Conservation (phyloP, 495 filamentous ascomycete genomes). For the Neurospora sp. region DNA sequence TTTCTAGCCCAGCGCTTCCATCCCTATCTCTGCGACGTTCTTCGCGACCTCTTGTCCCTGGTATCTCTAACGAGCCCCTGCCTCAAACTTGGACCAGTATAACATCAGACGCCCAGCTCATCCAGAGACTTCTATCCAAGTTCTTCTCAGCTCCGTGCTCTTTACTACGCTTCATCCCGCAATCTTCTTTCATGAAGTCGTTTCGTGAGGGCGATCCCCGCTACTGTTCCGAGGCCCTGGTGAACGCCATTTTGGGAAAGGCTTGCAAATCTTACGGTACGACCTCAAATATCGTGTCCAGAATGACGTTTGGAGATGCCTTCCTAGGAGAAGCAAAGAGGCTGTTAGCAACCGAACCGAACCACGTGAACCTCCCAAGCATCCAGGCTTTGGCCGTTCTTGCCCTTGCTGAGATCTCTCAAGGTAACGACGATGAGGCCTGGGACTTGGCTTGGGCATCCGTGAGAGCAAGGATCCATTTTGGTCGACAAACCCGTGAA, state of each 20-base stretch:
- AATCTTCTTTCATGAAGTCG: conserved; percentile 13
- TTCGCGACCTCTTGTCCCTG: neutral
- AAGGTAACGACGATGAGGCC: conserved; percentile 18
- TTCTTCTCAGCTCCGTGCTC: conserved; percentile 14
- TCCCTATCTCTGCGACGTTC: neutral
- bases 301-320: conserved; percentile 18
- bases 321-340: conserved; percentile 19
- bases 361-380: conserved; percentile 12
- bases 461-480: conserved; percentile 11
- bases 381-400: conserved; percentile 19
- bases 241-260: conserved; percentile 17
- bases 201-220: conserved; percentile 13
- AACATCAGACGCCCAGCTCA: conserved; percentile 11
- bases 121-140: conserved; percentile 11
- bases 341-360: conserved; percentile 8
- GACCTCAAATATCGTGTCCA: conserved; percentile 13
- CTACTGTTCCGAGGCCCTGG: conserved; percentile 17
- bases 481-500: neutral
- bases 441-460: conserved; percentile 13
- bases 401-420: conserved; percentile 15
- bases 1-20: neutral
- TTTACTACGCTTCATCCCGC: conserved; percentile 8
- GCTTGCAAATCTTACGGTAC: conserved; percentile 11
- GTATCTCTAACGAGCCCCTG: neutral
- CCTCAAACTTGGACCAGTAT: conserved; percentile 16